Conservation (phyloP, 2,329 filamentous ascomycete species). For the Leptographium flavum region DNA sequence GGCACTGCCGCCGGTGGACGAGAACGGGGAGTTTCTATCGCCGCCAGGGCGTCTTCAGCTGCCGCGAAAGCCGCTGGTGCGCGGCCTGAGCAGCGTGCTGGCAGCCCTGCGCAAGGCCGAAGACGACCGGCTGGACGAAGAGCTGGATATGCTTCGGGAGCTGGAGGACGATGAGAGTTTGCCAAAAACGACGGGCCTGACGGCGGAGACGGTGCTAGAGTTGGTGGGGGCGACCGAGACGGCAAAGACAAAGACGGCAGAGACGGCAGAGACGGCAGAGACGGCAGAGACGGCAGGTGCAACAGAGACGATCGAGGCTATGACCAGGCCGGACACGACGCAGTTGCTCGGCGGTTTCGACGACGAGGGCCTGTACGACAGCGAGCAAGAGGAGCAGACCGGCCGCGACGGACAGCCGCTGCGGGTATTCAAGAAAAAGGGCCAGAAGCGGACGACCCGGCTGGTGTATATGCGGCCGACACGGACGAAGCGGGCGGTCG, state of each 20-base stretch:
- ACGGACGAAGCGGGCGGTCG: conserved; percentile 30
- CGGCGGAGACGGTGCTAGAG: conserved; percentile 59
- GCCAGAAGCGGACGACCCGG: conserved; percentile 64
- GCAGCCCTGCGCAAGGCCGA: conserved; percentile 55
- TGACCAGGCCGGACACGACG: too few relatives aligned
- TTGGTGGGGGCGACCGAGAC: conserved; percentile 33
- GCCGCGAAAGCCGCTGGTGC: conserved; percentile 46
- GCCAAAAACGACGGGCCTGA: too few relatives aligned
- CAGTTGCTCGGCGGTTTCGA: conserved; percentile 45
- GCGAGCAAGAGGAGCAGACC: conserved; percentile 32
- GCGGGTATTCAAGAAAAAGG: conserved; percentile 67
- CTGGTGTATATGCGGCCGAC: conserved; percentile 49
- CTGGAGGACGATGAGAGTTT: too few relatives aligned
- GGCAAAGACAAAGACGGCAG: conserved; percentile 14
- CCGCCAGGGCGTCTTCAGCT: conserved; percentile 34
- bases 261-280: background rate
- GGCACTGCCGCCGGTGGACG: conserved; percentile 36
- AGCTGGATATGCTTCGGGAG: conserved; percentile 60
- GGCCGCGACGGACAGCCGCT: conserved; percentile 41
- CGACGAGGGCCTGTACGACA: conserved; percentile 45
- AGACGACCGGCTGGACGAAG: conserved; percentile 56
- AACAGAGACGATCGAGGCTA: background rate
- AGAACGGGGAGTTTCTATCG: conserved; percentile 34
- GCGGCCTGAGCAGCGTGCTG: conserved; percentile 62
- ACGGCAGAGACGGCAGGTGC: background rate